Conservation (phyloP, 139 green algal genomes). For the Raphidocelis subcapitata region DNA sequence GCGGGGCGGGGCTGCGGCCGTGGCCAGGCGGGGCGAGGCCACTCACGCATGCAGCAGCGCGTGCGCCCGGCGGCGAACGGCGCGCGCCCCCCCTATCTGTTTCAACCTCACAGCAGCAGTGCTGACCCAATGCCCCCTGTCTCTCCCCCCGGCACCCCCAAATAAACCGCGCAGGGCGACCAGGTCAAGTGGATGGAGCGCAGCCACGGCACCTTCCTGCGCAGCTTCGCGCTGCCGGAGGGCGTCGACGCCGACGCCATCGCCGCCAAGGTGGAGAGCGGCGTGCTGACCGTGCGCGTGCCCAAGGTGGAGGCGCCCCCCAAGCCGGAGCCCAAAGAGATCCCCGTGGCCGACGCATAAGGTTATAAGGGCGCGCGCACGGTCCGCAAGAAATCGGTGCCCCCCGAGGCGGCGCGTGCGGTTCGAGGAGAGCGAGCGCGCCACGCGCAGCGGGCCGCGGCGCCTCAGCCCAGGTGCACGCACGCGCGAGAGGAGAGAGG, state of each 20-base stretch:
- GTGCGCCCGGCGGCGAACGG: background rate
- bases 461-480: too few relatives aligned
- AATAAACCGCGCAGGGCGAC: background rate
- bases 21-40: too few relatives aligned
- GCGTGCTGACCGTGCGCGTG: conserved; percentile 21
- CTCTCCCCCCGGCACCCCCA: background rate
- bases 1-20: too few relatives aligned
- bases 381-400: too few relatives aligned
- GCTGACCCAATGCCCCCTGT: background rate
- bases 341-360: too few relatives aligned
- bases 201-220: conserved; percentile 20
- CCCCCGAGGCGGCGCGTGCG: too few relatives aligned
- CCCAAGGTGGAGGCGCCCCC: conserved; percentile 18
- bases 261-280: conserved; percentile 2
- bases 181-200: conserved; percentile 4
- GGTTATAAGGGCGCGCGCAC: too few relatives aligned
- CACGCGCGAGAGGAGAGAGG: too few relatives aligned
- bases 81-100: background rate
- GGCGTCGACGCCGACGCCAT: conserved; percentile 21
- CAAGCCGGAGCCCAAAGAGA: conserved; percentile 15
- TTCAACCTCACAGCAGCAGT: background rate
- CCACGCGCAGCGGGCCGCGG: too few relatives aligned
- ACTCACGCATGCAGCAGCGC: too few relatives aligned
- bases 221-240: conserved; percentile 16
- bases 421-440: too few relatives aligned